Evolutionary conservation across 2,329 filamentous ascomycete species (phyloP), one percentile per base, ranked within the genome.

Genomic region (Alternaria brassicicola): DNA sequence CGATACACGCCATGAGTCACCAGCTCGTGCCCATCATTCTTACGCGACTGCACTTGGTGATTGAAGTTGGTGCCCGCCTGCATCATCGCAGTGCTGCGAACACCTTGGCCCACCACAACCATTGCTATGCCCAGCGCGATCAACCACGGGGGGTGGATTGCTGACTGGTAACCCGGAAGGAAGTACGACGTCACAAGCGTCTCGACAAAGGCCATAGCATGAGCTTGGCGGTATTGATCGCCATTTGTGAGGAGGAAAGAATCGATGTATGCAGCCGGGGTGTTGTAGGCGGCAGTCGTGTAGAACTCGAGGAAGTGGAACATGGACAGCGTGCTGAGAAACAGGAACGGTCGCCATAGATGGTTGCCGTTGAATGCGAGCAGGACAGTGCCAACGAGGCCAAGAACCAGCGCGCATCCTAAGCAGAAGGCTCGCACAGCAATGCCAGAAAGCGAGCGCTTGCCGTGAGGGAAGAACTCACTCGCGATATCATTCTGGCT

Each of bases 271-370:
- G 91, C 92, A 50, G 87, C 83, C 15, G 84, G 83, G 0, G 91
- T 92, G 78, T 98, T 98, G 80, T 90, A 91, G 54, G 84, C 82
- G 8, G 94, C 93, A 0, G 94, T 97, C 30, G 89, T 92, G 84
- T 88, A 96, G 82, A 93, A 99, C 79, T 99, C 95, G 77, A 98
- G 88, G 79, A 97, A 98, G 82, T 99, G 95, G 80, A 98, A 98
- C 28, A 89, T 69, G 25, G 89, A 85, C 46, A 98, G 88, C 13
- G 87, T 81, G 50, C 81, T 80, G 46, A 89, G 71, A 80, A 94
- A 94, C 75, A 85, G 82, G 8, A 83, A 82, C 1, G 86, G 75
- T 21, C 87, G 81, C 87, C 87, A 90, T 53, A 86, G 73, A 4
- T 79, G 76, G 38, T 72, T 79, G 12, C 68, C 65, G 35, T 71